These are phyloP conservation scores for Backusella parvicylindrica DNA, from an alignment of 192 early-diverging fungal species.

Conservation along the genomic window DNA sequence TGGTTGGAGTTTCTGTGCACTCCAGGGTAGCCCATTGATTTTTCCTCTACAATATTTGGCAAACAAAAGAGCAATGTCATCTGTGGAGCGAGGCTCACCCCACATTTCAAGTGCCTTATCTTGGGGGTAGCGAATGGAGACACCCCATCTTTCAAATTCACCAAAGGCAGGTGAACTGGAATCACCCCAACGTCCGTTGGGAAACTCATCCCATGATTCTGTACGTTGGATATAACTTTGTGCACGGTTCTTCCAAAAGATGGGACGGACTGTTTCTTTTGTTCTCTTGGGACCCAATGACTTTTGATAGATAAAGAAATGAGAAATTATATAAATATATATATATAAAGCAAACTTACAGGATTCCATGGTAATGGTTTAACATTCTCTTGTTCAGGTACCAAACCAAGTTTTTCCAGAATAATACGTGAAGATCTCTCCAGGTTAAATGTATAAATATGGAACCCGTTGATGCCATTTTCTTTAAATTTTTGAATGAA, in stretches of 20 bases:
- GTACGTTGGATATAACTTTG: conserved; percentile 87
- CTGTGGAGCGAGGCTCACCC: conserved; percentile 63
- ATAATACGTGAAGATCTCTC: conserved; percentile 83
- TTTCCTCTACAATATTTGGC: conserved; percentile 72
- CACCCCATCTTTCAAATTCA: conserved; percentile 69
- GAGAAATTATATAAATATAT: not conserved
- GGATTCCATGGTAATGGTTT: conserved; percentile 82
- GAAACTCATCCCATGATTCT: conserved; percentile 93
- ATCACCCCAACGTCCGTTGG: conserved; percentile 98
- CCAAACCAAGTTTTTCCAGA: conserved; percentile 68
- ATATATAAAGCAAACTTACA: conserved; percentile 36
- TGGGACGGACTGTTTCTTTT: conserved; percentile 95
- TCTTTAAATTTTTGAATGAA: conserved; percentile 64
- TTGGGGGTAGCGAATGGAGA: conserved; percentile 57
- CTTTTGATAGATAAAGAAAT: conserved; percentile 7
- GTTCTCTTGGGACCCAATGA: conserved; percentile 63
- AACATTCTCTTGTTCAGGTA: conserved; percentile 60
- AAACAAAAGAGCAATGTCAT: conserved; percentile 75
- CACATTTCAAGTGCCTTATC: conserved; percentile 60
- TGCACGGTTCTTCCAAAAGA: conserved; percentile 97
- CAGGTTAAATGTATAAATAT: conserved; percentile 94
- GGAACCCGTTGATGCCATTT: conserved; percentile 67
- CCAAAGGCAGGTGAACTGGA: conserved; percentile 80
- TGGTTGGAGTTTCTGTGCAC: conserved; percentile 70
- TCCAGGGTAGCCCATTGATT: conserved; percentile 83